A percentile compares a stretch with the other conserved stretches of the same genome.
These are phyloP conservation scores for Podaxis sp. DNA, from an alignment of 768 basidiomycete species.

Conservation along the genomic window DNA sequence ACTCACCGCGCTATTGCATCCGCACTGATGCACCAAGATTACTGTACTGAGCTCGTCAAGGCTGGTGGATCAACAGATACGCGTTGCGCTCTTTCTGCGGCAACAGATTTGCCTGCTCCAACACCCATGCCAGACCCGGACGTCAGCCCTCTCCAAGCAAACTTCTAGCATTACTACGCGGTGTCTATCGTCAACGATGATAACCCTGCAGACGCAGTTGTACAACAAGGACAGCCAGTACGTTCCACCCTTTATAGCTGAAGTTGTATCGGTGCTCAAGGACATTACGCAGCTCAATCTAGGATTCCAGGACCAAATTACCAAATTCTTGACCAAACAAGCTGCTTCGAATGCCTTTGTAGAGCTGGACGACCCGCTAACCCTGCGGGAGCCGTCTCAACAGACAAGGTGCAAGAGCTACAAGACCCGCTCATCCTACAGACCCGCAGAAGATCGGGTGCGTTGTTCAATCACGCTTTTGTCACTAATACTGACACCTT, in stretches of 20 bases:
- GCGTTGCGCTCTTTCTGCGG: neutral
- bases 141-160: slow-evolving; percentile 70
- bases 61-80: slow-evolving; percentile 44
- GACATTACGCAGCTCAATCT: slow-evolving; percentile 63
- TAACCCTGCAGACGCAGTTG: slow-evolving; percentile 75
- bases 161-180: slow-evolving; percentile 78
- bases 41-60: slow-evolving; percentile 52
- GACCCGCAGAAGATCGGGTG: no score
- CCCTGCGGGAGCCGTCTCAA: slow-evolving; percentile 93
- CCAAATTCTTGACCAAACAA: slow-evolving; percentile 93
- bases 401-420: slow-evolving; percentile 30
- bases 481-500: no score
- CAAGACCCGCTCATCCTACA: no score
- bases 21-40: slow-evolving; percentile 85
- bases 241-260: slow-evolving; percentile 92
- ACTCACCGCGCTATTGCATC: slow-evolving; percentile 90
- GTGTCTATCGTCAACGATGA: slow-evolving; percentile 88
- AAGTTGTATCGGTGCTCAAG: slow-evolving; percentile 97
- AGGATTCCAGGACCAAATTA: slow-evolving; percentile 22
- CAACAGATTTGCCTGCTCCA: neutral
- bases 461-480: no score
- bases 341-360: slow-evolving; percentile 93
- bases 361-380: slow-evolving; percentile 97
- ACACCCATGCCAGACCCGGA: slow-evolving; percentile 2
- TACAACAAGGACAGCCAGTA: slow-evolving; percentile 94